Percentiles rank a stretch among this genome's conserved stretches.
phyloP scores from a whole-genome alignment of 1,284 basidiomycete species.

The Pseudozyma tsukubaensis region DNA sequence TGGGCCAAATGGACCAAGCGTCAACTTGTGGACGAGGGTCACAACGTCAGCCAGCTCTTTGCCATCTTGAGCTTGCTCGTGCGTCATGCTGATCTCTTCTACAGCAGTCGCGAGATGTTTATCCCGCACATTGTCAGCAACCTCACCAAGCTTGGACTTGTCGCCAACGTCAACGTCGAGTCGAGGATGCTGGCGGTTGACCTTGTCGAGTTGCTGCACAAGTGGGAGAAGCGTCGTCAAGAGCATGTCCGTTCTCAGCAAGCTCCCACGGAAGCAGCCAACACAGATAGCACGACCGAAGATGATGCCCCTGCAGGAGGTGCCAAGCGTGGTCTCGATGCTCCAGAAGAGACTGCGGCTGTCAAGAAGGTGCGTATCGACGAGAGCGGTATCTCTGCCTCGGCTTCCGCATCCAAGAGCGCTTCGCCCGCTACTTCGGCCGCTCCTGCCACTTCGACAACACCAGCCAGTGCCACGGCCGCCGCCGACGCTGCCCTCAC shows the following conservation, averaged over 20 bases:
- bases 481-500: conserved; percentile 15
- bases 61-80: conserved; percentile 93
- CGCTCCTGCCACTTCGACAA: conserved; percentile 10
- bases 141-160: conserved; percentile 86
- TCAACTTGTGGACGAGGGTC: conserved; percentile 89
- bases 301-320: conserved; percentile 13
- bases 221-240: conserved; percentile 69
- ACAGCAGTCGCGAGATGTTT: conserved; percentile 90
- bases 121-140: conserved; percentile 95
- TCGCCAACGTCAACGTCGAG: conserved; percentile 77
- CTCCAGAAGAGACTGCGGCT: conserved; percentile 46
- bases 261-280: conserved; percentile 7
- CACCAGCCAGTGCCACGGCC: background rate
- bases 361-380: conserved; percentile 71
- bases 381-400: conserved; percentile 68
- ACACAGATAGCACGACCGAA: conserved; percentile 8
- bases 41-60: conserved; percentile 80
- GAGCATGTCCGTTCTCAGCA: conserved; percentile 69
- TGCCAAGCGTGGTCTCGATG: conserved; percentile 37
- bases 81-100: conserved; percentile 91
- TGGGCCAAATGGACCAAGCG: conserved; percentile 93
- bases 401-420: conserved; percentile 63
- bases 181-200: conserved; percentile 75
- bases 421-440: conserved; percentile 53
- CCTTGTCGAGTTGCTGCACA: conserved; percentile 69